A percentile compares a stretch with the other conserved stretches of the same genome.
phyloP scores from a whole-genome alignment of 2,329 filamentous ascomycete genomes.

The Paecilomyces niveus region DNA sequence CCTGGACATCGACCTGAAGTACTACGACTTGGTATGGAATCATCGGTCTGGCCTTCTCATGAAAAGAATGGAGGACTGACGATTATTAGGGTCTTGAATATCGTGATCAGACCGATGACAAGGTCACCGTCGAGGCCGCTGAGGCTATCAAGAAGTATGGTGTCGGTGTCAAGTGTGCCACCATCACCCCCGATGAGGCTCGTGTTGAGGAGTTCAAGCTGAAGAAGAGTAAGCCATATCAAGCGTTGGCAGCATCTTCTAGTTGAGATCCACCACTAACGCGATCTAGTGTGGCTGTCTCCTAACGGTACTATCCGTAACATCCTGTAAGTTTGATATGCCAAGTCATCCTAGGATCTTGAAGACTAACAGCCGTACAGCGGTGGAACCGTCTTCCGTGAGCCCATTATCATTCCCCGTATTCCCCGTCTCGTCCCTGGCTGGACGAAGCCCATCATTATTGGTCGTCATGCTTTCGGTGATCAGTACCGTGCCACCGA shows the following conservation, averaged over 20 bases:
- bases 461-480: conserved; percentile 95
- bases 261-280: neutral
- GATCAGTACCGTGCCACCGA: conserved; percentile 99
- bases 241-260: conserved; percentile 7
- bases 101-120: conserved; percentile 91
- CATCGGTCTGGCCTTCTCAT: neutral
- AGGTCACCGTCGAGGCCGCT: conserved; percentile 90
- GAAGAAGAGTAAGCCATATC: conserved; percentile 73
- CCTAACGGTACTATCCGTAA: conserved; percentile 84
- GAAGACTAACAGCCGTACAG: conserved; percentile 23
- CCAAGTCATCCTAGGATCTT: neutral
- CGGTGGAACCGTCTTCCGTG: conserved; percentile 96
- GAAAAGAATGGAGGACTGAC: conserved; percentile 7
- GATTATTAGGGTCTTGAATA: conserved; percentile 65
- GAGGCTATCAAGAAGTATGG: conserved; percentile 99
- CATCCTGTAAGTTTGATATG: conserved; percentile 41
- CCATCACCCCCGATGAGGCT: conserved; percentile 95
- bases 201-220: conserved; percentile 97
- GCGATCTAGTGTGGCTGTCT: conserved; percentile 78
- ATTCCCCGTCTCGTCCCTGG: conserved; percentile 90
- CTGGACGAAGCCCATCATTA: conserved; percentile 99
- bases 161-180: conserved; percentile 98
- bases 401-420: conserved; percentile 91
- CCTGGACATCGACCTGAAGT: conserved; percentile 96
- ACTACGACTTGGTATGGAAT: conserved; percentile 67